Evolutionary conservation across 164 flowering plant species (phyloP), one percentile per base, ranked within the genome.

Genomic region (Kingdonia uniflora): DNA sequence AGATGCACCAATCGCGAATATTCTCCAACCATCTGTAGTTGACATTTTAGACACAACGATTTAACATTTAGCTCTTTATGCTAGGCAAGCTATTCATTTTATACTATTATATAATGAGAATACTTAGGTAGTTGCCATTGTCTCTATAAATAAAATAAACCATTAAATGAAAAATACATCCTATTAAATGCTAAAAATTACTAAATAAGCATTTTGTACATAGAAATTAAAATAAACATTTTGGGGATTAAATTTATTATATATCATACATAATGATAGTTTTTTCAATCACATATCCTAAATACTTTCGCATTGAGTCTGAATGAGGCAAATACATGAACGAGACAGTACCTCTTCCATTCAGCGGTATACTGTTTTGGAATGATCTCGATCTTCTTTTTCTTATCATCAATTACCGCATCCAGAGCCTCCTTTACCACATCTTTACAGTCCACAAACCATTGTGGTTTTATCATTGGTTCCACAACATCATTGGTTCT

Each of bases 1-100:
- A 94, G 52, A 94, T 76, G 67, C 99, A 94, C 99, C 99, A 94
- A 70, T 94, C 99, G 25, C 90, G 91, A 52, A 87, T 89, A 52
- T 78, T 84, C 60, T 83, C 92, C 73, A 94, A 72, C 99, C 99
- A 94, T 68, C 99, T 92, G 82, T 50, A 48, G n/a, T 16, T 13
- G 19, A 19, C 3, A 45, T 5, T 42, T 41, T 47, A 15, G 21
- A 7, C 13, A 47, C 2, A 14, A 47, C 2, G 19, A 47, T n/a
- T 0, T 22, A 44, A 17, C 19, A 1, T 6, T 44, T 19, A 10
- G 35, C 6, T 29, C 35, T 29, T 29, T 8, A 29, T 29, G 8
- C 35, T 29, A 29, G 35, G 35, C 35, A 4, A 29, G 35, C 35
- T 29, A 29, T 4, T 3, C 35, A 3, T 29, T 8, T 8, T 3